These are phyloP conservation scores for Gleditsia sinensis DNA, from an alignment of 306 rosid species.

Conservation along the genomic window DNA sequence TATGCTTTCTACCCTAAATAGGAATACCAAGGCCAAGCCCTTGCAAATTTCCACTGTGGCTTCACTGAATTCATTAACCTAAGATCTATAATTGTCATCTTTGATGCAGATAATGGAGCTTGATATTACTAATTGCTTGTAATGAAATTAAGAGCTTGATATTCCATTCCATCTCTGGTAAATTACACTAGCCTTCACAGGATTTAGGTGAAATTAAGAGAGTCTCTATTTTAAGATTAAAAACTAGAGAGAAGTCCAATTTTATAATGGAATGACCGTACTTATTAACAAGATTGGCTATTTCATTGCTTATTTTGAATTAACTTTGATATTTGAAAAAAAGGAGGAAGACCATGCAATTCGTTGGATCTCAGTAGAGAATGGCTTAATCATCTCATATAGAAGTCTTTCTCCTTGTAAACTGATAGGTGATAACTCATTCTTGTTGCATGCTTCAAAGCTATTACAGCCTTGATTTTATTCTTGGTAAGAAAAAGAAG, in stretches of 20 bases:
- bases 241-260: background rate
- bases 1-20: background rate
- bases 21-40: background rate
- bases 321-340: too few species aligned
- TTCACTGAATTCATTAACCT: background rate
- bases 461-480: conserved; percentile 16
- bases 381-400: background rate
- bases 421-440: background rate
- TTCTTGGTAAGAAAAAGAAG: conserved; percentile 5
- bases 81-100: background rate
- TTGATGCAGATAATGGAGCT: background rate
- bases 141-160: too few species aligned
- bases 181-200: background rate
- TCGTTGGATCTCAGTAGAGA: conserved; percentile 2
- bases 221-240: background rate
- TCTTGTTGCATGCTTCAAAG: background rate
- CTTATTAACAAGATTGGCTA: background rate
- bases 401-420: background rate
- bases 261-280: background rate
- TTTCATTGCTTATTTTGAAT: background rate
- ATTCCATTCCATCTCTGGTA: too few species aligned
- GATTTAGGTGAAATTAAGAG: background rate
- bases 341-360: background rate
- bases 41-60: background rate
- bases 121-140: background rate